These are phyloP conservation scores for Lagerstroemia speciosa DNA, from an alignment of 345 rosid species.

Conservation along the genomic window DNA sequence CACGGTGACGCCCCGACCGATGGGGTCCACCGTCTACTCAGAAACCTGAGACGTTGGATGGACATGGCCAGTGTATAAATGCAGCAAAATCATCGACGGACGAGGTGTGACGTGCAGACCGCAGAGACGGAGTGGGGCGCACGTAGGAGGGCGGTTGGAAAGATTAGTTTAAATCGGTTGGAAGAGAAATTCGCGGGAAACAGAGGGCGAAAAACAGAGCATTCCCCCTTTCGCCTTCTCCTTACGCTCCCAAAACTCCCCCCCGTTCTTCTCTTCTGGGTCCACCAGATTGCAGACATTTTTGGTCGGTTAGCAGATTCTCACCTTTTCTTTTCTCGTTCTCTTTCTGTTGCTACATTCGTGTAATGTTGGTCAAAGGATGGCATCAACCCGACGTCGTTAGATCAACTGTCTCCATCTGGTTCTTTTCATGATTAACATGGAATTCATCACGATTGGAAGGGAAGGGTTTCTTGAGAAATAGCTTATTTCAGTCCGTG, in stretches of 20 bases:
- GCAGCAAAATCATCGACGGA: not conserved
- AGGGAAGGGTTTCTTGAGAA: not conserved
- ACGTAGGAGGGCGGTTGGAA: conserved; percentile 7
- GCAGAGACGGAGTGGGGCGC: conserved; percentile 46
- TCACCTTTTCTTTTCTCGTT: not conserved
- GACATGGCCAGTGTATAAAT: not conserved
- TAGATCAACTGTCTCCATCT: too few species aligned
- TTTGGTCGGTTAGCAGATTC: not conserved
- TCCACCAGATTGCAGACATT: conserved; percentile 8
- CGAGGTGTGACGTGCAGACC: conserved; percentile 22
- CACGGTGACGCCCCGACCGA: not conserved
- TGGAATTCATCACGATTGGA: too few species aligned
- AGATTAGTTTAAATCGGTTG: conserved; percentile 22
- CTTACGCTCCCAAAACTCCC: not conserved
- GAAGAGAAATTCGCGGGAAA: conserved; percentile 34
- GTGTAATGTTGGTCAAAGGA: too few species aligned
- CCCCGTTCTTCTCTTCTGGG: not conserved
- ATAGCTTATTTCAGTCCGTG: too few species aligned
- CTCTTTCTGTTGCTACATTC: too few species aligned
- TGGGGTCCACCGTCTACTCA: not conserved
- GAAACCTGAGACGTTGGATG: not conserved
- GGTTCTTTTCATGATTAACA: too few species aligned
- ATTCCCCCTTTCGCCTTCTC: not conserved
- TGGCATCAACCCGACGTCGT: too few species aligned
- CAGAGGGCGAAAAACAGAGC: conserved; percentile 7